These are phyloP conservation scores for Beauveria sp. DNA, from an alignment of 2,329 filamentous ascomycete genomes.

Conservation along the genomic window DNA sequence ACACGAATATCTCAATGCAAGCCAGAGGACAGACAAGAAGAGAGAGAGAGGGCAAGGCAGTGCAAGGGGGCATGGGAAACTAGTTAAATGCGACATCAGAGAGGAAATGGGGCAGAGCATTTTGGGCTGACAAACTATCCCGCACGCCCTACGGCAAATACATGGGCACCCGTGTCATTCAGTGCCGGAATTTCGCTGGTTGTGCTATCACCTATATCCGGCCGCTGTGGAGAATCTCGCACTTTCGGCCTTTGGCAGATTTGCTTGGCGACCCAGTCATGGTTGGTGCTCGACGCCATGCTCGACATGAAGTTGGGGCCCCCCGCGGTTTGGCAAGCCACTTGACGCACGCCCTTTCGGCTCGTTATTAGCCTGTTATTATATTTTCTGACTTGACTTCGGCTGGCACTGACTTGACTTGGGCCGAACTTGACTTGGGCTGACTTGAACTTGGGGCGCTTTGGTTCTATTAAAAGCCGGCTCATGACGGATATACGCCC, in stretches of 20 bases:
- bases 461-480: too few species aligned
- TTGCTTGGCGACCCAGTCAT: neutral
- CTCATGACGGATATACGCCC: too few species aligned
- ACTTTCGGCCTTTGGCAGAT: constrained; percentile 1
- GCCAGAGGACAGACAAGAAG: neutral
- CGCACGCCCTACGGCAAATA: neutral
- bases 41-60: neutral
- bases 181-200: neutral
- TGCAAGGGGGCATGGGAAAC: neutral
- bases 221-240: constrained; percentile 5
- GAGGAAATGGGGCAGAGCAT: too few species aligned
- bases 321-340: too few species aligned
- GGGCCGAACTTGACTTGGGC: too few species aligned
- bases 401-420: too few species aligned
- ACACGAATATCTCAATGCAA: neutral
- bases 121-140: neutral
- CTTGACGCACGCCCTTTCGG: neutral
- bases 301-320: too few species aligned
- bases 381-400: too few species aligned
- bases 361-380: too few species aligned
- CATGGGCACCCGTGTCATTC: neutral
- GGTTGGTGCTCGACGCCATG: neutral
- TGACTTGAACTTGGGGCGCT: too few species aligned
- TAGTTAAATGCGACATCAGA: constrained; percentile 1
- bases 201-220: constrained; percentile 3